phyloP scores from a whole-genome alignment of 192 early-diverging fungal species.

The Backusella macrospora region DNA sequence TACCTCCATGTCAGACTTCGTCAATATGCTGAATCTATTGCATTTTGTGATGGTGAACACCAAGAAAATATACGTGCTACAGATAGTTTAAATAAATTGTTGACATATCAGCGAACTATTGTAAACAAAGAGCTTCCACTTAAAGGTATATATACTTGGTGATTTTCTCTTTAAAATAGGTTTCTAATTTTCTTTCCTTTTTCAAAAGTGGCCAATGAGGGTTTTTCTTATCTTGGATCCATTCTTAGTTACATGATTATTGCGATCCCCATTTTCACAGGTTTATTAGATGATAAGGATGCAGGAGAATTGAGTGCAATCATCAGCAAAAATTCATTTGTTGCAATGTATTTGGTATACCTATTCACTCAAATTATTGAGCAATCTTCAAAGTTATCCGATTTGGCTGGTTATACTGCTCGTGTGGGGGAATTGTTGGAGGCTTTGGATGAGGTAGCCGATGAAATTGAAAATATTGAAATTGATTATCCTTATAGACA shows the following conservation, averaged over 20 bases:
- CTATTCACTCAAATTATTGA: slow-evolving; percentile 74
- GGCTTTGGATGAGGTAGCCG: slow-evolving; percentile 58
- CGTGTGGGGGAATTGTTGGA: slow-evolving; percentile 85
- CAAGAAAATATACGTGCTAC: slow-evolving; percentile 62
- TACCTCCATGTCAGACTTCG: slow-evolving; percentile 73
- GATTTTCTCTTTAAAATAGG: neutral
- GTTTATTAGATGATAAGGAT: slow-evolving; percentile 72
- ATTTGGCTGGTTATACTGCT: slow-evolving; percentile 80
- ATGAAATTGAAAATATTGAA: slow-evolving; percentile 51
- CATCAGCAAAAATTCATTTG: slow-evolving; percentile 81
- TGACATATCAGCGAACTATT: slow-evolving; percentile 59
- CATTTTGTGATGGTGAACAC: slow-evolving; percentile 78
- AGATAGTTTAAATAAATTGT: slow-evolving; percentile 53
- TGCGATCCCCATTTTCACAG: slow-evolving; percentile 79
- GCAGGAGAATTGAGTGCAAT: slow-evolving; percentile 72
- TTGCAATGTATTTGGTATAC: slow-evolving; percentile 85
- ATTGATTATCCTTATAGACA: slow-evolving; percentile 49
- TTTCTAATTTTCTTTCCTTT: neutral
- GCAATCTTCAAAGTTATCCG: slow-evolving; percentile 68
- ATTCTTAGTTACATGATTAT: slow-evolving; percentile 83
- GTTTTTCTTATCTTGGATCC: slow-evolving; percentile 76
- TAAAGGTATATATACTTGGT: slow-evolving; percentile 37
- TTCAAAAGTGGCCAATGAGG: slow-evolving; percentile 54
- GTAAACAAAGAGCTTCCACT: slow-evolving; percentile 55
- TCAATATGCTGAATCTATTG: slow-evolving; percentile 78